Conservation (phyloP, 2,329 filamentous ascomycete genomes). For the Hymenoscyphus scutula region DNA sequence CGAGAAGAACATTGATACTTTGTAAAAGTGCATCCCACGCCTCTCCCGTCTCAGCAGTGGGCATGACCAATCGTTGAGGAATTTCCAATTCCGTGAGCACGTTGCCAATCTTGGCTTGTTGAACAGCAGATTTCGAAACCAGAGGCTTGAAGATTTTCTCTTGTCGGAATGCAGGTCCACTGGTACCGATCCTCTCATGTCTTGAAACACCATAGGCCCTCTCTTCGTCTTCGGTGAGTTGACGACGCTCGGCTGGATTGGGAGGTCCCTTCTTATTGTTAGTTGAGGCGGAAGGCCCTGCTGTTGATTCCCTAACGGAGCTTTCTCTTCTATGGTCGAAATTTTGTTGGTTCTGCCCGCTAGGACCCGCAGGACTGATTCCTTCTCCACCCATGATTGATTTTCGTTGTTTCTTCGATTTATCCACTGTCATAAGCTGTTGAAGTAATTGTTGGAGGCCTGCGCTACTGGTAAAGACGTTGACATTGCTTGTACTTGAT, state of each 20-base stretch:
- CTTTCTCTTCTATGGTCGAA: conserved; percentile 38
- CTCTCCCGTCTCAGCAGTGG: conserved; percentile 67
- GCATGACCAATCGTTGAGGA: conserved; percentile 67
- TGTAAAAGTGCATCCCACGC: conserved; percentile 69
- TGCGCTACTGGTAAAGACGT: conserved; percentile 75
- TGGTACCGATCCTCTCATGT: conserved; percentile 74
- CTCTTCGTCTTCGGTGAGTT: conserved; percentile 74
- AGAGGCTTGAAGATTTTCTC: conserved; percentile 78
- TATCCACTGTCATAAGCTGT: conserved; percentile 78
- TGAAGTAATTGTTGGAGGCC: conserved; percentile 79
- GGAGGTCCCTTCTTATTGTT: conserved; percentile 37
- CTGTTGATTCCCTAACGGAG: conserved; percentile 35
- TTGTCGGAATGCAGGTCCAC: conserved; percentile 86
- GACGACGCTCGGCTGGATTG: conserved; percentile 55
- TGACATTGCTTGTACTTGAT: conserved; percentile 64
- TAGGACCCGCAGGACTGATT: conserved; percentile 44
- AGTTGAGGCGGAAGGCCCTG: conserved; percentile 36
- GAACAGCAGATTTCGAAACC: conserved; percentile 71
- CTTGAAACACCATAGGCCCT: conserved; percentile 78
- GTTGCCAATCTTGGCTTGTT: conserved; percentile 72
- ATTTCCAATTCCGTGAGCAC: conserved; percentile 71
- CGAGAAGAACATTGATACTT: conserved; percentile 67
- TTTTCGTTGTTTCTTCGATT: conserved; percentile 86
- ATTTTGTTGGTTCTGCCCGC: conserved; percentile 33
- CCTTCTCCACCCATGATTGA: conserved; percentile 62